phyloP scores from a whole-genome alignment of 306 rosid genomes.

The Elaeagnus macrophylla region DNA sequence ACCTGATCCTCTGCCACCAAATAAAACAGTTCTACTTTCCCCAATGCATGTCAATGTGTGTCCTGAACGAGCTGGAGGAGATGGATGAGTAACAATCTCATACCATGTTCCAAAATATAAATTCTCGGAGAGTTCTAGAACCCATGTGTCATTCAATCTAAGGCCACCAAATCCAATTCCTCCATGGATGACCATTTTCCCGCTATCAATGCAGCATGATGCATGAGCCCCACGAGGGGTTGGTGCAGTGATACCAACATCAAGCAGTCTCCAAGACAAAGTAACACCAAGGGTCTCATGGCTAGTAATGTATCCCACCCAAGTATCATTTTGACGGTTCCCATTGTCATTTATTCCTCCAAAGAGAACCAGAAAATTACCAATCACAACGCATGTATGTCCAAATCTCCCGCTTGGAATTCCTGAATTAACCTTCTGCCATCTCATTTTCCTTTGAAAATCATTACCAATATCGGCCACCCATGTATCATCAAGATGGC shows the following conservation, averaged over 20 bases:
- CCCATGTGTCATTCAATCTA: constrained; percentile 80
- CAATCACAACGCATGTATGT: constrained; percentile 60
- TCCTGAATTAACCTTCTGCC: constrained; percentile 73
- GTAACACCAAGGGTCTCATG: constrained; percentile 36
- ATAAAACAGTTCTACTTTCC: constrained; percentile 43
- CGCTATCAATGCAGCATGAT: constrained; percentile 53
- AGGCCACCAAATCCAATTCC: constrained; percentile 67
- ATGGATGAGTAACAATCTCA: constrained; percentile 46
- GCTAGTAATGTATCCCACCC: constrained; percentile 63
- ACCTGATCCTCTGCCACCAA: constrained; percentile 84
- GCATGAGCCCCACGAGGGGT: constrained; percentile 86
- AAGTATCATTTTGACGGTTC: constrained; percentile 76
- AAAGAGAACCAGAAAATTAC: constrained; percentile 63
- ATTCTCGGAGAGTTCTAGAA: constrained; percentile 62
- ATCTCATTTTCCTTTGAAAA: constrained; percentile 39
- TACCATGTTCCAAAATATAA: constrained; percentile 55
- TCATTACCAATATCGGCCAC: constrained; percentile 59
- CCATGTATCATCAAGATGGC: constrained; percentile 95
- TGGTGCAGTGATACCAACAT: constrained; percentile 50
- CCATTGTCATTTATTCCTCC: constrained; percentile 95
- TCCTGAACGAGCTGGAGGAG: constrained; percentile 90
- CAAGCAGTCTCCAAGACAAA: constrained; percentile 67
- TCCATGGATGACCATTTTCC: constrained; percentile 77
- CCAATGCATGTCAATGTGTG: constrained; percentile 73
- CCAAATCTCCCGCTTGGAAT: constrained; percentile 94